Conservation (phyloP, 2,329 filamentous ascomycete species). For the Ascochyta fabae region DNA sequence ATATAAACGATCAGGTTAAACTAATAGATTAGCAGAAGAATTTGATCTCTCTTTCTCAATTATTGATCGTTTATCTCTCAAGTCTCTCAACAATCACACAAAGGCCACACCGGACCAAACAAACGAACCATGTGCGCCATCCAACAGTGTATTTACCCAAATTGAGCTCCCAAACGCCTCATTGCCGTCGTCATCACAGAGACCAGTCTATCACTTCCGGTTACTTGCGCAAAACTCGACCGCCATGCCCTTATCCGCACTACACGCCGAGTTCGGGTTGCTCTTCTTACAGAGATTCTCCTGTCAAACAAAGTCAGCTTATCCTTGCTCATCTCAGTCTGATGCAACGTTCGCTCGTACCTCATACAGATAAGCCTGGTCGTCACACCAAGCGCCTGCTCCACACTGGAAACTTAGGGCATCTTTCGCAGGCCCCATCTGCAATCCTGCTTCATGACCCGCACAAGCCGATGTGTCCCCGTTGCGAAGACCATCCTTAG, state of each 20-base stretch:
- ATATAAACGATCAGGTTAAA: no score
- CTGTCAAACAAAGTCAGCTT: constrained; percentile 10
- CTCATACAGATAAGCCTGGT: constrained; percentile 27
- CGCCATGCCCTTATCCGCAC: constrained; percentile 16
- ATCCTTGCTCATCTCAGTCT: background rate
- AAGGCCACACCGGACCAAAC: background rate
- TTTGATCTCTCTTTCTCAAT: no score
- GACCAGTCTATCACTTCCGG: constrained; percentile 3
- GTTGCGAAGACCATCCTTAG: constrained; percentile 10
- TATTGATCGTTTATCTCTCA: no score
- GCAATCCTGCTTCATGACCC: constrained; percentile 24
- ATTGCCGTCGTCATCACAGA: background rate
- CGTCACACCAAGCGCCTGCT: constrained; percentile 25
- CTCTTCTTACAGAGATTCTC: constrained; percentile 28
- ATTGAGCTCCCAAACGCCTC: background rate
- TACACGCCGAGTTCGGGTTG: constrained; percentile 20
- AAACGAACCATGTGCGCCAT: background rate
- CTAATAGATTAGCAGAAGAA: no score
- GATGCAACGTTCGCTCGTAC: constrained; percentile 1
- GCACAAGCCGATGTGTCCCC: constrained; percentile 18
- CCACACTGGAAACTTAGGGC: constrained; percentile 23
- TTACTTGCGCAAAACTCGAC: constrained; percentile 29
- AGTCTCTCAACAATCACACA: no score
- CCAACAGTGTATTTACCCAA: background rate
- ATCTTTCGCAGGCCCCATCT: constrained; percentile 20